Base-by-base conservation (phyloP, 163 green algal species). In the Trebouxiophyceae sp. region DNA sequence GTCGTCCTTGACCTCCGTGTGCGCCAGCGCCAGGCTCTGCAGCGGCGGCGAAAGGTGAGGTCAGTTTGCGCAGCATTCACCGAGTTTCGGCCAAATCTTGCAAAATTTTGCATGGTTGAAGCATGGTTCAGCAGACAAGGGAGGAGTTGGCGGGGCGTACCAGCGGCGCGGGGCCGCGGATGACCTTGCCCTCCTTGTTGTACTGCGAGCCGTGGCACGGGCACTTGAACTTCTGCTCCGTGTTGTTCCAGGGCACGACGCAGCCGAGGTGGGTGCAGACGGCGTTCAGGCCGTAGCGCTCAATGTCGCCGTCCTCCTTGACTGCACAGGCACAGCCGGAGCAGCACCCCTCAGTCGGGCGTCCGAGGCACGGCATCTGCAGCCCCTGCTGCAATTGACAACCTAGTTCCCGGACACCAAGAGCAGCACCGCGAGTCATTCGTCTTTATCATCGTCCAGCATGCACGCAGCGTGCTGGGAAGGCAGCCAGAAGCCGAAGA, bases 211-310 rank as follows among this genome's bases (percentile, higher is more conserved):
- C 93, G 80, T 99, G 93, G 90, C 93, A 98, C 27, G 93, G 93
- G 91, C 93, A 98, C 86, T 92, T 96, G 88, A 98, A 99, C 87
- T 98, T 96, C 81, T 97, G 96, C 84, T 97, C 91, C 58, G 86
- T 88, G 47, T 24, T 57, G 47, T 57, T 57, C 47, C 47, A 57
- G 56, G 28, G 56, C 56, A 62, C 93, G 61, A 99, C 93, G 82
- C 93, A 99, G 54, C 93, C 93, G 70, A 99, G 71, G 80, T 99
- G 93, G 30, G 93, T 99, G 93, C 93, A 99, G 54, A 99, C 92
- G 55, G 93, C 93, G 77, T 99, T 99, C 6, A 99, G 66, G 66
- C 93, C 93, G 71, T 87, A 99, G 47, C 89, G 90, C 76, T 93
- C 86, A 34, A 99, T 84, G 19, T 71, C 67, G 57, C 74, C 72